Conservation (phyloP, 2,329 filamentous ascomycete genomes). For the Dichotomopilus funicola region DNA sequence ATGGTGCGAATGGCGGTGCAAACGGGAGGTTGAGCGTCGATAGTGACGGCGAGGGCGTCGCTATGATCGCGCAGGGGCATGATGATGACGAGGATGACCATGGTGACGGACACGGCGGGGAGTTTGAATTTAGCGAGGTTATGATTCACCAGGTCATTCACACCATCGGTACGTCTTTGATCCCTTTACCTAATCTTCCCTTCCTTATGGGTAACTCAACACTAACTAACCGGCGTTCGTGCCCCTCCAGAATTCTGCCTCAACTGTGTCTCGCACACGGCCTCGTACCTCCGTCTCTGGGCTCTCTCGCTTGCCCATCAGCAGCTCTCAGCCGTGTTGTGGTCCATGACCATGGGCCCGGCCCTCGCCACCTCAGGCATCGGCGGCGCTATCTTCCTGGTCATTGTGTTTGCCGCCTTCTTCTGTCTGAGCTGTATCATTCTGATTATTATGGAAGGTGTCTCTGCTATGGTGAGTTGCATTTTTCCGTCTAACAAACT, state of each 20-base stretch:
- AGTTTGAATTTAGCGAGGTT: constrained; percentile 93
- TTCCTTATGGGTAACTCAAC: background rate
- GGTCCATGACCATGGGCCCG: constrained; percentile 86
- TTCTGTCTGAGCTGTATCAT: constrained; percentile 67
- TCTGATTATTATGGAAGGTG: constrained; percentile 91
- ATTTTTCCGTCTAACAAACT: background rate
- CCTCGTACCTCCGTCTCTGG: constrained; percentile 97
- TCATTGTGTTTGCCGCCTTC: constrained; percentile 81
- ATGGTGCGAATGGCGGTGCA: constrained; percentile 41
- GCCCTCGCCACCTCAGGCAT: constrained; percentile 63
- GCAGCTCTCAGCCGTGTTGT: constrained; percentile 90
- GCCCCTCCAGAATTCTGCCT: constrained; percentile 76
- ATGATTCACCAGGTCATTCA: constrained; percentile 99
- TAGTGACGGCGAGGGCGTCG: constrained; percentile 72
- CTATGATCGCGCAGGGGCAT: constrained; percentile 84
- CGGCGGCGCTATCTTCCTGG: constrained; percentile 70
- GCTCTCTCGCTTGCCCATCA: constrained; percentile 95
- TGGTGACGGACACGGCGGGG: constrained; percentile 64
- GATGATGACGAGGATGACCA: constrained; percentile 46
- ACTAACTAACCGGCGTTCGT: background rate
- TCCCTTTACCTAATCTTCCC: background rate
- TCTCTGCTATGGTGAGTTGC: constrained; percentile 67
- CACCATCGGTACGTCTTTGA: constrained; percentile 74
- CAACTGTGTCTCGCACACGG: constrained; percentile 98
- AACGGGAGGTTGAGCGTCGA: constrained; percentile 36